A percentile compares a stretch with the other conserved stretches of the same genome.
phyloP scores from a whole-genome alignment of 108 stramenopile species.

The Pseudonitzschia delicatissima region DNA sequence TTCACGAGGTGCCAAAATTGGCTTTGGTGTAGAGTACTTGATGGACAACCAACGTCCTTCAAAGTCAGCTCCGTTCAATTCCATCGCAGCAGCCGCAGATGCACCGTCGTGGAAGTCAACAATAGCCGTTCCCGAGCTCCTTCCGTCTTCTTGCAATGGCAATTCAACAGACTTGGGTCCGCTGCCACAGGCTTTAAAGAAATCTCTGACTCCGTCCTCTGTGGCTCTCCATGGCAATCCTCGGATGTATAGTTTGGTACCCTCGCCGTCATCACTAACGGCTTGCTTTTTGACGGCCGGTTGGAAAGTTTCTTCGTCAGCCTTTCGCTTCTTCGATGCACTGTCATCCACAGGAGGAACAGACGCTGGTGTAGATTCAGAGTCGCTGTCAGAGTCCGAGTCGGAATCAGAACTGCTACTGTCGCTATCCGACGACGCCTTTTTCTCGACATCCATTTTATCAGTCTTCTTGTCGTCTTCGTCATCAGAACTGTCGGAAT shows the following conservation, averaged over 20 bases:
- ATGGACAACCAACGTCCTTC: slow-evolving; percentile 90
- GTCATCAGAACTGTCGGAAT: slow-evolving; percentile 20
- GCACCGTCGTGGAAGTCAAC: slow-evolving; percentile 66
- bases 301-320: slow-evolving; percentile 25
- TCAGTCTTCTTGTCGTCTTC: slow-evolving; percentile 27
- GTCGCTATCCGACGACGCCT: slow-evolving; percentile 12
- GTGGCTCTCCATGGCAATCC: slow-evolving; percentile 93
- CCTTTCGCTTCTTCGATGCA: slow-evolving; percentile 73
- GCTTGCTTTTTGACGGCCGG: slow-evolving; percentile 43
- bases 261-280: slow-evolving; percentile 25
- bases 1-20: slow-evolving; percentile 48
- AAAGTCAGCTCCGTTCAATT: slow-evolving; percentile 87
- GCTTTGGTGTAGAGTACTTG: slow-evolving; percentile 72
- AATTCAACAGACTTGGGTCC: slow-evolving; percentile 66
- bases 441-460: slow-evolving; percentile 26
- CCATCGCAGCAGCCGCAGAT: slow-evolving; percentile 76
- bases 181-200: slow-evolving; percentile 86
- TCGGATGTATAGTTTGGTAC: slow-evolving; percentile 79
- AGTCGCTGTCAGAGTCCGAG: slow-evolving; percentile 36
- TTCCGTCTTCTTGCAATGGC: slow-evolving; percentile 85
- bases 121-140: slow-evolving; percentile 84
- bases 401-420: slow-evolving; percentile 30
- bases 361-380: slow-evolving; percentile 47
- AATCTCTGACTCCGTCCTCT: slow-evolving; percentile 87
- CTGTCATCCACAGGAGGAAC: slow-evolving; percentile 28